These are phyloP conservation scores for Phytophthora pisi DNA, from an alignment of 352 stramenopile genomes.

Conservation along the genomic window DNA sequence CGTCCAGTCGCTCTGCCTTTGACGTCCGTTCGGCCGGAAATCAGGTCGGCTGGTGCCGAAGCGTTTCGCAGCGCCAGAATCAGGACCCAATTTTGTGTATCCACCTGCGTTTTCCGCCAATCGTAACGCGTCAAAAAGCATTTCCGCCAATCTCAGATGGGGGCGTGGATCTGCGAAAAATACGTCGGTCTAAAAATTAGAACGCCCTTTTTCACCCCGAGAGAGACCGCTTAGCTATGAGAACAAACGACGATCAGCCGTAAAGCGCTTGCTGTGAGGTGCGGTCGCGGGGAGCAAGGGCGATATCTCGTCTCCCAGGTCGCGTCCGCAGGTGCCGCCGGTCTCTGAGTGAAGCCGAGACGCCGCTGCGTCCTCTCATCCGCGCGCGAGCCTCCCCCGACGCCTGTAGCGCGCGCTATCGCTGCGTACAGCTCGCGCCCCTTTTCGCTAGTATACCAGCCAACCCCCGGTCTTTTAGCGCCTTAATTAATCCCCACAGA, in stretches of 20 bases:
- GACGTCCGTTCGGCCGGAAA: constrained; percentile 20
- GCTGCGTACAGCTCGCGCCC: too few species aligned
- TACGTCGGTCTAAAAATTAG: neutral
- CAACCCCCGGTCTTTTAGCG: too few species aligned
- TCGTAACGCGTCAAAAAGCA: neutral
- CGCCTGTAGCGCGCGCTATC: constrained; percentile 2
- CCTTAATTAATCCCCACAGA: too few species aligned
- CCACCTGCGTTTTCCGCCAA: constrained; percentile 10
- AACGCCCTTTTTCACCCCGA: constrained; percentile 14
- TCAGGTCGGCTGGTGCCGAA: constrained; percentile 15
- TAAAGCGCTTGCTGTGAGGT: neutral
- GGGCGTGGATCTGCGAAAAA: neutral
- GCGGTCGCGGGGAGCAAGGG: too few species aligned
- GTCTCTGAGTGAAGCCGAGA: constrained; percentile 5
- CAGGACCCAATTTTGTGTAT: neutral
- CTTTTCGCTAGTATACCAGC: too few species aligned
- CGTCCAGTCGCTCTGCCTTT: neutral
- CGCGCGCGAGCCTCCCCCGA: neutral
- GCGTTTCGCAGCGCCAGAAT: neutral
- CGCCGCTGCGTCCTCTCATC: neutral
- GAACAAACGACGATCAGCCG: constrained; percentile 47
- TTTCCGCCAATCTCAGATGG: neutral
- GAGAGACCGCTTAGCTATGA: constrained; percentile 6
- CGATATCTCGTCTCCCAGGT: constrained; percentile 16
- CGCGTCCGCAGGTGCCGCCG: neutral